Evolutionary conservation across 495 filamentous ascomycete species (phyloP), one percentile per base, ranked within the genome.

Genomic region (Daldinia grandis): DNA sequence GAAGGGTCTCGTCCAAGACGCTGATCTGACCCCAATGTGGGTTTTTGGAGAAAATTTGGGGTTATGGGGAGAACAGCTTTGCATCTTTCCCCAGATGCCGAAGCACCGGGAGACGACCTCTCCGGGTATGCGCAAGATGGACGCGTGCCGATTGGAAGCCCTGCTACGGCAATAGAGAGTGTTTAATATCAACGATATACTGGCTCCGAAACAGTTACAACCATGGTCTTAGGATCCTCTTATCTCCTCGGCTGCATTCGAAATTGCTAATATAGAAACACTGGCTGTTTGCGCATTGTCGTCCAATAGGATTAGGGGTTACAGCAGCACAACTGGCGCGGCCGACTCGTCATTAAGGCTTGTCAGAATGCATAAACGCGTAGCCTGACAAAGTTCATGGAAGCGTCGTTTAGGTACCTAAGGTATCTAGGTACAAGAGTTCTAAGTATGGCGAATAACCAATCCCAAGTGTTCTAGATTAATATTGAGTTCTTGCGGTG

Each of bases 31-130:
- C 70, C 65, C 40, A 58, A 73, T 44, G 57, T 68, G 65, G 56
- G 5, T 31, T 73, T 63, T 68, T 63, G 61, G 57, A 59, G 50
- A 59, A 72, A 68, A 65, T 68, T 73, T 73, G 70, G 70, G 65
- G 70, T 68, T 65, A 51, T 68, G 70, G 50, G 64, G 61, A 72
- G 64, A 51, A 21, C 25, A 14, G 31, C 33, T 70, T 35, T 71
- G 54, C 58, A 60, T 62, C 44, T 64, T 65, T 57, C 70, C 65
- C 70, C 70, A 73, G 70, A 73, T 72, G 69, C 69, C 69, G 69
- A 68, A 72, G 69, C 64, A 72, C 65, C 65, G 70, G 70, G 60
- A 62, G 58, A 64, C 62, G 40, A 62, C 57, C 59, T 64, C 65
- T 58, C 61, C 70, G 70, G 69, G 56, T 68, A 73, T 68, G 65